Base-by-base conservation (phyloP, 331 rosid genomes). In the Rhamnella rubrinervis region DNA sequence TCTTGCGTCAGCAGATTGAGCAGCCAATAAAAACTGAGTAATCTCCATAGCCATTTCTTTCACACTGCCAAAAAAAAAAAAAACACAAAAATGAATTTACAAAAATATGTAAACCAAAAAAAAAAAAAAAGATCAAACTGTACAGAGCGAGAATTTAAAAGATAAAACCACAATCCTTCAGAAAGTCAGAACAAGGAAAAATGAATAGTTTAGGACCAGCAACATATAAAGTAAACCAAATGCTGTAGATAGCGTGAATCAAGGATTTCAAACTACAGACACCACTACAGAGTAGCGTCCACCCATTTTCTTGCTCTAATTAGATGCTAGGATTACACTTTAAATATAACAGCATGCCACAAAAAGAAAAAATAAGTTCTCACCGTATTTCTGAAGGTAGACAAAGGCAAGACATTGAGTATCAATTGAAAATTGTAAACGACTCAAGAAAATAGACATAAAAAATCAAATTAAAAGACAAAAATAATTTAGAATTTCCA, bases 1-100 rank as follows among this genome's bases (percentile, higher is more conserved):
- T 11, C 65, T 74, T 55, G 77, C 77, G 68, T 81, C 80, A 7
- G 82, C 80, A n/a, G 85, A 72, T 66, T 81, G 85, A 64, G 85
- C 85, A 46, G 82, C 71, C 79, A 81, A 65, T 38, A 81, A 66
- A 70, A 73, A 65, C 64, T 73, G 82, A 63, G 85, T 81, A 52
- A 81, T 77, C 63, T 81, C 85, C 73, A 72, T 39, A 25, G 85
- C 85, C 80, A 73, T 81, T 59, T 51, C 20, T 23, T 38, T 63
- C 40, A 6, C 77, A 65, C 72, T 75, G 23, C 35, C 18, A 35
- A 23, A 62, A 17, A 55, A 14, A 14, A 35, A 62, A 35, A n/a
- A 8, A 35, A 55, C 3, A 23, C 7, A 63, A 14, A 14, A 39
- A 12, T 19, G 13, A 21, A 17, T 44, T 1, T 2, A 61, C 13